These are phyloP conservation scores for Cupressus sempervirens DNA, from an alignment of 75 land plant species.

Conservation along the genomic window DNA sequence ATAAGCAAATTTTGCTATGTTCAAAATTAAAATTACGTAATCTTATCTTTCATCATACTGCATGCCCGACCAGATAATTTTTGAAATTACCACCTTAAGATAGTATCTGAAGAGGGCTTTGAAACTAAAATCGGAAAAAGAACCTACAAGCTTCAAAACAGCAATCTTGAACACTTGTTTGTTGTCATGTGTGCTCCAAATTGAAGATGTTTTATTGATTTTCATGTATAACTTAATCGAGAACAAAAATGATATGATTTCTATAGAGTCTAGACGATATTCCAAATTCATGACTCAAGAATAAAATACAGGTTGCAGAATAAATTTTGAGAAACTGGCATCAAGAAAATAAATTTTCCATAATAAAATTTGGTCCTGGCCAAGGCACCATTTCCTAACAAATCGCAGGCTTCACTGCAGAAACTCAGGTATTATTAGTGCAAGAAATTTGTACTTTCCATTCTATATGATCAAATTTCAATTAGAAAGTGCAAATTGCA, in stretches of 20 bases:
- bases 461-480: neutral
- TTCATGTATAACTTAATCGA: neutral
- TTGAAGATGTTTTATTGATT: neutral
- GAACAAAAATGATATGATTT: neutral
- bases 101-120: neutral
- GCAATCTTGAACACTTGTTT: neutral
- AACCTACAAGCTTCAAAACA: neutral
- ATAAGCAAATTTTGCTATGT: neutral
- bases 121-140: neutral
- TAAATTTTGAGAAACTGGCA: neutral
- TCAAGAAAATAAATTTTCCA: neutral
- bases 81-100: neutral
- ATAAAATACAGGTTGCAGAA: constrained; percentile 1
- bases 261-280: no score
- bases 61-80: neutral
- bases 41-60: neutral
- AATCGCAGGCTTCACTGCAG: constrained; percentile 7
- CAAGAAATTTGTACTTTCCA: neutral
- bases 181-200: neutral
- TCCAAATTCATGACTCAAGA: neutral
- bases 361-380: neutral
- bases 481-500: constrained; percentile 10
- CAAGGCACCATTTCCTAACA: neutral
- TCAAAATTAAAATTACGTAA: neutral
- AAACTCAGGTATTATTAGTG: neutral